These are phyloP conservation scores for Termitomyces sp. DNA, from an alignment of 768 basidiomycete genomes.

Conservation along the genomic window DNA sequence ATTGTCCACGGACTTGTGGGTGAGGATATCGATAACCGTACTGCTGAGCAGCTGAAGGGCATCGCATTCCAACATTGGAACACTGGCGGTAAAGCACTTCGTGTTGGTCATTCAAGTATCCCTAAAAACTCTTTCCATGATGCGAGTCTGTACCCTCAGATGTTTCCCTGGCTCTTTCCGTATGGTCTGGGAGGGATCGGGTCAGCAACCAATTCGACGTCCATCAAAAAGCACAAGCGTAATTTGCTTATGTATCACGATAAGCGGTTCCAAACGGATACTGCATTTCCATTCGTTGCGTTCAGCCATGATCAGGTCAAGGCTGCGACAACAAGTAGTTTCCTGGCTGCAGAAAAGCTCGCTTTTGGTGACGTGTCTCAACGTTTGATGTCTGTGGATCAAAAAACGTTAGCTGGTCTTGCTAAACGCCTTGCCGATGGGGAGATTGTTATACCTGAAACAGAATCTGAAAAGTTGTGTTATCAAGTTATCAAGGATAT, in stretches of 20 bases:
- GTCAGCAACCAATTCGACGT: slow-evolving; percentile 9
- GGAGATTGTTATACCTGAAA: slow-evolving; percentile 16
- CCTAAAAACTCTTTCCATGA: slow-evolving; percentile 25
- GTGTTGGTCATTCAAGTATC: neutral
- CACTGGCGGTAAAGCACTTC: slow-evolving; percentile 13
- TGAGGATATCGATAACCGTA: slow-evolving; percentile 11
- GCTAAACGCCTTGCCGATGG: slow-evolving; percentile 3
- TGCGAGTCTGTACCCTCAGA: slow-evolving; percentile 27
- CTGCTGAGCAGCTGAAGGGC: slow-evolving; percentile 12
- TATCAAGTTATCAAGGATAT: slow-evolving; percentile 24
- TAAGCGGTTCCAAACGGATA: slow-evolving; percentile 31
- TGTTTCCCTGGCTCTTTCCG: slow-evolving; percentile 40
- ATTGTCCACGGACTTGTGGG: slow-evolving; percentile 31
- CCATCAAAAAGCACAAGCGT: slow-evolving; percentile 16
- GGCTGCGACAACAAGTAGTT: slow-evolving; percentile 20
- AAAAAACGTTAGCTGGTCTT: neutral
- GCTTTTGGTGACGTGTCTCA: slow-evolving; percentile 27
- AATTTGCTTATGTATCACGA: slow-evolving; percentile 32
- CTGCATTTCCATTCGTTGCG: slow-evolving; percentile 29
- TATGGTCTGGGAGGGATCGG: slow-evolving; percentile 25
- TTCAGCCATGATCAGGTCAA: slow-evolving; percentile 38
- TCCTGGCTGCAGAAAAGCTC: slow-evolving; percentile 19
- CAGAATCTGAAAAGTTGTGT: slow-evolving; percentile 31
- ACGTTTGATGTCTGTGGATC: slow-evolving; percentile 15
- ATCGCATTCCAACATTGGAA: slow-evolving; percentile 19